phyloP scores from a whole-genome alignment of 2,329 filamentous ascomycete genomes.

The Cephalotrichum gorgonifer region DNA sequence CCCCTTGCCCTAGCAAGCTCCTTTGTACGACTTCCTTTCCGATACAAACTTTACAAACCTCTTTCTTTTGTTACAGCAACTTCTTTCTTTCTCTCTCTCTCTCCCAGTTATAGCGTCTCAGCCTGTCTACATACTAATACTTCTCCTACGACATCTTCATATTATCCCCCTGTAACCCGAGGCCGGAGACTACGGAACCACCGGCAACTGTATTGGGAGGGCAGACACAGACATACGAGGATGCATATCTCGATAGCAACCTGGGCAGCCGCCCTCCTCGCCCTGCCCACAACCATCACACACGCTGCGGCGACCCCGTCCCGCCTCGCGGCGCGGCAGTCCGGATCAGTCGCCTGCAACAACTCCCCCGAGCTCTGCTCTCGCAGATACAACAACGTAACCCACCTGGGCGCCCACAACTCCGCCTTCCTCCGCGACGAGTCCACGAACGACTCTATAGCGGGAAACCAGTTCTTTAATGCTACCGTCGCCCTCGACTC shows the following conservation, averaged over 20 bases:
- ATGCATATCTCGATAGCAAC: conserved; percentile 1
- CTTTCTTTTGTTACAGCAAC: too few species aligned
- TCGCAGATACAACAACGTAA: conserved; percentile 64
- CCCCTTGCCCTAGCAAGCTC: too few species aligned
- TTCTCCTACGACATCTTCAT: too few species aligned
- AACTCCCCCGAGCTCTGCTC: conserved; percentile 68
- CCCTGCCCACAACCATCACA: conserved; percentile 11
- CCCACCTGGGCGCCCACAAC: conserved; percentile 69
- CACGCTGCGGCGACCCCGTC: conserved; percentile 2
- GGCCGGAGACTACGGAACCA: too few species aligned
- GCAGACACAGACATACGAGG: too few species aligned
- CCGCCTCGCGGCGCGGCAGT: conserved; percentile 6
- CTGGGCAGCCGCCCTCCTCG: conserved; percentile 11
- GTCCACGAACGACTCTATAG: conserved; percentile 48
- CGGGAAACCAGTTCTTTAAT: conserved; percentile 67
- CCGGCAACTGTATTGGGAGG: too few species aligned
- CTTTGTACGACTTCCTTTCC: too few species aligned
- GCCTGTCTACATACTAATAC: too few species aligned
- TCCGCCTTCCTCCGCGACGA: conserved; percentile 59
- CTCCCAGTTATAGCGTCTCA: too few species aligned
- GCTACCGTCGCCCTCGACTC: conserved; percentile 60
- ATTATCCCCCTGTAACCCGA: too few species aligned
- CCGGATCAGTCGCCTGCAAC: conserved; percentile 51
- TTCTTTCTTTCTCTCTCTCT: too few species aligned
- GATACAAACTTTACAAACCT: too few species aligned